Evolutionary conservation across 2,329 filamentous ascomycete genomes (phyloP), one percentile per base, ranked within the genome.

Genomic region (Tolypocladium endophyticum): DNA sequence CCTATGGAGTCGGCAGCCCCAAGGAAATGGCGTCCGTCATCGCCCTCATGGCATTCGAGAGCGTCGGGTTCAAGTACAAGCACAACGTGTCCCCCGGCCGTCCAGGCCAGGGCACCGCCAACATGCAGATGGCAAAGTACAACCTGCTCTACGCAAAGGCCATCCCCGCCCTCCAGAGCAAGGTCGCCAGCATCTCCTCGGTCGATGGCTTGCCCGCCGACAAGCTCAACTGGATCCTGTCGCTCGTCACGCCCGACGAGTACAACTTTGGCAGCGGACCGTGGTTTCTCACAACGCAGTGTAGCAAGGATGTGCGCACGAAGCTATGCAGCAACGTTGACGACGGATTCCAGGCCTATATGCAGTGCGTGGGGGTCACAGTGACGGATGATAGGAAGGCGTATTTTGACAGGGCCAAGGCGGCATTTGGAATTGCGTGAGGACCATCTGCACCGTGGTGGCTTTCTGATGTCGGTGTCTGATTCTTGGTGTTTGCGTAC

Each of bases 31-130:
- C 89, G 8, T 89, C 86, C 28, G 72, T 92, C 20, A 69, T 94
- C 52, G 79, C 86, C 16, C 77, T 91, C 68, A 87, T 90, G 76
- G 83, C 87, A 14, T 86, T 86, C 69, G 91, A 95, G 75, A 85
- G 83, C 1, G 84, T 60, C 28, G 79, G 86, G 63, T 89, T 92
- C 74, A 79, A 82, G 67, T 92, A 83, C 80, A 89, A 87, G 73
- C 81, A 79, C 71, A 90, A 92, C 73, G 76, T 85, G 66, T 64
- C 58, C 39, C 74, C 76, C 63, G 81, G 79, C n/a, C 68, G 74
- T 0, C 79, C 86, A 0, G 89, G 89, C 11, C 87, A 92, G 71
- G 89, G 89, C 30, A 92, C 89, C 1, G 76, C 75, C 62, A 82
- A 82, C 70, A 80, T 83, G 79, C 80, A 82, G 67, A 73, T 73